Conservation (phyloP, 75 land plant genomes). For the Selaginella moellendorffii region DNA sequence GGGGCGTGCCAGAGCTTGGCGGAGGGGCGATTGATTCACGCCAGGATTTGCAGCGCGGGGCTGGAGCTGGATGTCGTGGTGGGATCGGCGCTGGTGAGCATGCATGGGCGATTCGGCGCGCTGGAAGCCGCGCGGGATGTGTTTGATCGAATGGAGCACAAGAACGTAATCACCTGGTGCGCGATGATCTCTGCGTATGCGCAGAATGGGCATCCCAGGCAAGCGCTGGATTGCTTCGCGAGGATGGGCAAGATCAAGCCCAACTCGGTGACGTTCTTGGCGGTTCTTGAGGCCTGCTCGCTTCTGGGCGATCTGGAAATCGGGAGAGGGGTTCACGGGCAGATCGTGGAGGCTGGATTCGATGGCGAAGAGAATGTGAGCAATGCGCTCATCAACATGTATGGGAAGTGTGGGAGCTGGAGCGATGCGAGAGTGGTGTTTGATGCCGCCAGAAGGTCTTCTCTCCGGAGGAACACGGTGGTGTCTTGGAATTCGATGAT, state of each 20-base stretch:
- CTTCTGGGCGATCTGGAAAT: slow-evolving; percentile 20
- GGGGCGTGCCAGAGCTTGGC: slow-evolving; percentile 35
- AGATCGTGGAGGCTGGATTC: slow-evolving; percentile 14
- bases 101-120: slow-evolving; percentile 19
- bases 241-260: slow-evolving; percentile 18
- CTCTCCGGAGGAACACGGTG: too few species aligned
- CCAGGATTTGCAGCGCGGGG: background rate
- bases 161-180: slow-evolving; percentile 14
- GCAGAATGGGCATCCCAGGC: background rate
- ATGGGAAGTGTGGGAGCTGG: background rate
- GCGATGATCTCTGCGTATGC: slow-evolving; percentile 16
- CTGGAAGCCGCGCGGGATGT: slow-evolving; percentile 13
- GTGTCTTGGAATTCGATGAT: slow-evolving; percentile 58
- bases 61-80: slow-evolving; percentile 8
- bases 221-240: background rate
- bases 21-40: slow-evolving; percentile 12
- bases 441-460: slow-evolving; percentile 13
- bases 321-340: slow-evolving; percentile 44
- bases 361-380: slow-evolving; percentile 30
- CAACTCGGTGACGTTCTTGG: slow-evolving; percentile 32
- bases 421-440: slow-evolving; percentile 17
- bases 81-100: slow-evolving; percentile 9
- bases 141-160: slow-evolving; percentile 15
- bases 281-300: slow-evolving; percentile 38
- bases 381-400: slow-evolving; percentile 32